Evolutionary conservation across 73 alveolate genomes (phyloP).

Genomic region (Paramecium sonneborni): DNA sequence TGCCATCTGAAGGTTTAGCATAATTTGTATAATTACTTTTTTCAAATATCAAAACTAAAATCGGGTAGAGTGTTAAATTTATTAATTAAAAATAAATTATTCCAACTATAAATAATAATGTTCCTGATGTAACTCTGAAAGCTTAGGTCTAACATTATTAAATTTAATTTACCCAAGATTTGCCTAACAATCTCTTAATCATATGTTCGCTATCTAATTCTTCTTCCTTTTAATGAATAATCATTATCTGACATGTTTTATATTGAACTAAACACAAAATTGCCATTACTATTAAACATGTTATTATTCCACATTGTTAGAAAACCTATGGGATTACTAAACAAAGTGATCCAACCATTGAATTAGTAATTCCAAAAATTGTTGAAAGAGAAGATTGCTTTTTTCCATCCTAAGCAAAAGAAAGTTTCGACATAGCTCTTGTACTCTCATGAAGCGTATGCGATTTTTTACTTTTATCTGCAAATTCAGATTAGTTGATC

Average conservation of each 20-base stretch:
- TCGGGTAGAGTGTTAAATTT: conserved; percentile 55
- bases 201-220: conserved; percentile 29
- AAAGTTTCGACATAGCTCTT: conserved; percentile 3
- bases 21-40: conserved; percentile 22
- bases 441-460: not conserved
- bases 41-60: not conserved
- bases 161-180: conserved; percentile 7
- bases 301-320: conserved; percentile 22
- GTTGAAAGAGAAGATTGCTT: conserved; percentile 30
- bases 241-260: conserved; percentile 49
- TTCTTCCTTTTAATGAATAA: conserved; percentile 56
- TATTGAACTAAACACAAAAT: conserved; percentile 20
- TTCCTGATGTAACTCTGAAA: conserved; percentile 30
- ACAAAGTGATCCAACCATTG: conserved; percentile 68
- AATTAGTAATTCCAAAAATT: conserved; percentile 52
- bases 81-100: conserved; percentile 54
- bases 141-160: not conserved
- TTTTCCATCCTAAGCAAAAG: not conserved
- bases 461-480: not conserved
- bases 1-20: not conserved
- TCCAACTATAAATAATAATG: conserved; percentile 63
- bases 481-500: not conserved
- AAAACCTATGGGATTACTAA: conserved; percentile 52
- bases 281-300: conserved; percentile 46
- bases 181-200: conserved; percentile 54